These are phyloP conservation scores for Tuber magnatum DNA, from an alignment of 495 filamentous ascomycete species.

Conservation along the genomic window DNA sequence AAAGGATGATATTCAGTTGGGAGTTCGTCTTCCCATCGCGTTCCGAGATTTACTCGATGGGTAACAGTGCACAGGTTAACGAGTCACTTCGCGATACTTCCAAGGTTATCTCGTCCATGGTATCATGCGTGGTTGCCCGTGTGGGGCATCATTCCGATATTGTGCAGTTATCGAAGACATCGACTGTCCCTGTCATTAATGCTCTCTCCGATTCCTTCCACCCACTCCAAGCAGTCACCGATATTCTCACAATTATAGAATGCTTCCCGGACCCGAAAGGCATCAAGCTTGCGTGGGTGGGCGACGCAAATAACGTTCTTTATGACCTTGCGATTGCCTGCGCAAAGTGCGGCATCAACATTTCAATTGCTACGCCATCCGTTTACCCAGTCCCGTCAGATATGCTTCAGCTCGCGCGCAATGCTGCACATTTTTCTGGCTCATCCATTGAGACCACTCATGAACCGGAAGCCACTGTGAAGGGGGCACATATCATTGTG, in stretches of 20 bases:
- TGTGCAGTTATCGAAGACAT: constrained; percentile 66
- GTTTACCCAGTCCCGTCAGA: constrained; percentile 67
- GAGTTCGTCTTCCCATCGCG: constrained; percentile 49
- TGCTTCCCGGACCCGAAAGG: constrained; percentile 46
- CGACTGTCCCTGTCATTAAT: constrained; percentile 87
- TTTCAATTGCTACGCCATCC: constrained; percentile 76
- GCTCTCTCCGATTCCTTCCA: constrained; percentile 83
- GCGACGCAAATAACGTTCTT: constrained; percentile 93
- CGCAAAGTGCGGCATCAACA: constrained; percentile 73
- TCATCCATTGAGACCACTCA: constrained; percentile 60
- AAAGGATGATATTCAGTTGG: constrained; percentile 89
- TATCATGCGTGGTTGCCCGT: constrained; percentile 79
- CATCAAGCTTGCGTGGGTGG: constrained; percentile 73
- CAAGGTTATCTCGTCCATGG: constrained; percentile 86
- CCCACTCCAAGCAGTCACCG: constrained; percentile 85
- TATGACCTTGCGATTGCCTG: constrained; percentile 84
- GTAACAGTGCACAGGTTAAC: constrained; percentile 53
- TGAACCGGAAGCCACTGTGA: constrained; percentile 80
- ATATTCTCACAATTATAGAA: constrained; percentile 85
- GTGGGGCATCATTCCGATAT: constrained; percentile 80
- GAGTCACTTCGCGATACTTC: constrained; percentile 86
- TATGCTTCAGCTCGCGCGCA: constrained; percentile 63
- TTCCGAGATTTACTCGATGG: neutral
- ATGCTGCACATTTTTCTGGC: constrained; percentile 56
- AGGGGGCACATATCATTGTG: constrained; percentile 78